Conservation (phyloP, 805 yeast species). For the Nematodospora valgi region DNA sequence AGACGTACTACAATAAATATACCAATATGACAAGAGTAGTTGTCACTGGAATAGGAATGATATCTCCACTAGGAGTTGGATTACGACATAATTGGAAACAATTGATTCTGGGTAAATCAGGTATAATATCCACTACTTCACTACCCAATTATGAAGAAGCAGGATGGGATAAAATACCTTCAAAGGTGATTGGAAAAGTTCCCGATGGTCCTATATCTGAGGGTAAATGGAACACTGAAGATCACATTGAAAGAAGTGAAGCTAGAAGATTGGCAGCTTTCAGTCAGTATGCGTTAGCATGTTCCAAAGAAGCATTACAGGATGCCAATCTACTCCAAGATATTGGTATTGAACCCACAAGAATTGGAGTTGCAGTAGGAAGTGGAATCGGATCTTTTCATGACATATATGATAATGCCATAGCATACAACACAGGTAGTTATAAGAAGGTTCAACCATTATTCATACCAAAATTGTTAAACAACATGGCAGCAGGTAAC, state of each 20-base stretch:
- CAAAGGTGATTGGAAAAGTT: slow-evolving; percentile 72
- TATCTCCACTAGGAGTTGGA: slow-evolving; percentile 84
- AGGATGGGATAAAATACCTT: slow-evolving; percentile 56
- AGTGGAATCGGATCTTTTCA: slow-evolving; percentile 89
- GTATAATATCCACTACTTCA: slow-evolving; percentile 51
- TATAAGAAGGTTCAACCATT: slow-evolving; percentile 78
- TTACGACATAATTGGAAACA: slow-evolving; percentile 50
- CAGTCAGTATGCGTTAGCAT: slow-evolving; percentile 74
- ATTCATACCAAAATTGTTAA: slow-evolving; percentile 76
- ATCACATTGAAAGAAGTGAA: slow-evolving; percentile 48
- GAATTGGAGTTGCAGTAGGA: slow-evolving; percentile 80
- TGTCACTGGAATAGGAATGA: slow-evolving; percentile 85
- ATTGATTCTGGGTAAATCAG: slow-evolving; percentile 51
- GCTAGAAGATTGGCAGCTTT: slow-evolving; percentile 65
- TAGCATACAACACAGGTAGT: slow-evolving; percentile 41
- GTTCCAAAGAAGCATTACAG: slow-evolving; percentile 71
- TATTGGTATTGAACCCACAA: slow-evolving; percentile 26
- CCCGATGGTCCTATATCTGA: slow-evolving; percentile 47
- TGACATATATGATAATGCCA: slow-evolving; percentile 64
- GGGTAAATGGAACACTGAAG: slow-evolving; percentile 50
- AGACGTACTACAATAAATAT: slow-evolving; percentile 7
- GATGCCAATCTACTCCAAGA: slow-evolving; percentile 49
- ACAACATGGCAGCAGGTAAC: slow-evolving; percentile 94
- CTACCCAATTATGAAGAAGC: slow-evolving; percentile 39
- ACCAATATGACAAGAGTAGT: slow-evolving; percentile 61